A percentile compares a stretch with the other conserved stretches of the same genome.
These are phyloP conservation scores for Leucocoprinus leucothites DNA, from an alignment of 768 basidiomycete species.

Conservation along the genomic window DNA sequence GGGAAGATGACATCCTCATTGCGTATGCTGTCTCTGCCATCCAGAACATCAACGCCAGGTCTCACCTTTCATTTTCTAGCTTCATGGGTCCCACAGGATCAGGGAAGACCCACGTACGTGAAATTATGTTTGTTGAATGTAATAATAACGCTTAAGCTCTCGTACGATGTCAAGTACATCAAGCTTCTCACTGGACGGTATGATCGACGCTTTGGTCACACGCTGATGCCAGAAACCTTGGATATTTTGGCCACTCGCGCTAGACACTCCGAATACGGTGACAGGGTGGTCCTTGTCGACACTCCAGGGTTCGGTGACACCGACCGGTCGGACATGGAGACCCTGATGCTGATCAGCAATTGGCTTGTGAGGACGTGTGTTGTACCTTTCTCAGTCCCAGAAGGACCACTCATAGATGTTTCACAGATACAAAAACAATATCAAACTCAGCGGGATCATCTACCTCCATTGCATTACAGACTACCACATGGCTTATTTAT, in stretches of 20 bases:
- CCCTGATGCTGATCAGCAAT: constrained; percentile 19
- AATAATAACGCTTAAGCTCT: too few species aligned
- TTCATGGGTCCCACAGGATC: constrained; percentile 26
- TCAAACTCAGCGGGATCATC: constrained; percentile 31
- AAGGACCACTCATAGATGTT: background rate
- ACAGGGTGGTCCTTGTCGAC: constrained; percentile 20
- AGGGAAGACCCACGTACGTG: constrained; percentile 27
- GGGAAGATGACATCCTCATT: constrained; percentile 19
- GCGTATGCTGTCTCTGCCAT: constrained; percentile 14
- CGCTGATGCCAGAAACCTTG: constrained; percentile 32
- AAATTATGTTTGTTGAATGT: too few species aligned
- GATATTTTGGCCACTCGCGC: constrained; percentile 15
- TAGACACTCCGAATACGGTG: background rate
- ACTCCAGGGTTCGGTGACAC: constrained; percentile 27
- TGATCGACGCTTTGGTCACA: constrained; percentile 20
- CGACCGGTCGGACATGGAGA: constrained; percentile 16
- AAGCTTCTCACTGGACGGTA: too few species aligned
- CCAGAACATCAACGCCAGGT: background rate
- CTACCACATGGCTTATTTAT: constrained; percentile 29
- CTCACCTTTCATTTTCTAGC: constrained; percentile 10
- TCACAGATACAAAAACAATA: constrained; percentile 20
- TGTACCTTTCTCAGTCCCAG: background rate
- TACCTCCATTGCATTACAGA: constrained; percentile 39
- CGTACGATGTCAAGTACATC: too few species aligned
- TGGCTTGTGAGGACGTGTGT: constrained; percentile 17